Conservation (phyloP, 495 filamentous ascomycete genomes). For the Hypoxylon rickii region DNA sequence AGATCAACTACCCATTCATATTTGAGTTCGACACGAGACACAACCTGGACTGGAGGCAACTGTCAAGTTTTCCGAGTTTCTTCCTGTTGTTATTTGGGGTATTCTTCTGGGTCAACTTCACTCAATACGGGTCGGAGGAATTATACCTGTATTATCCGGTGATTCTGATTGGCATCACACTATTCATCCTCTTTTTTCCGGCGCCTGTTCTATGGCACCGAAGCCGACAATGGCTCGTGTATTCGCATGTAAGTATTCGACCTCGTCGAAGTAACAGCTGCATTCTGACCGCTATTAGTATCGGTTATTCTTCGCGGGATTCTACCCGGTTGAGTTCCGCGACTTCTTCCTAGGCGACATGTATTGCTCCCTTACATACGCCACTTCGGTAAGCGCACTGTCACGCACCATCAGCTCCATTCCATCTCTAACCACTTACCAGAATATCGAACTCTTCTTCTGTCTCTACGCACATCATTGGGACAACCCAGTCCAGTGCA, state of each 20-base stretch:
- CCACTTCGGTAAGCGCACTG: conserved; percentile 70
- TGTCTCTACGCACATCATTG: conserved; percentile 84
- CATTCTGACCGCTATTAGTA: conserved; percentile 58
- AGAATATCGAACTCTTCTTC: conserved; percentile 93
- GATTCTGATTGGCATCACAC: conserved; percentile 71
- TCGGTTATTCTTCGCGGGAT: conserved; percentile 79
- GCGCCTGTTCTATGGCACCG: conserved; percentile 72
- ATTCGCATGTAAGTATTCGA: conserved; percentile 70
- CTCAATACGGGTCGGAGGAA: conserved; percentile 60
- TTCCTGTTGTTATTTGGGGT: conserved; percentile 78
- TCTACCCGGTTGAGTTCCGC: conserved; percentile 93
- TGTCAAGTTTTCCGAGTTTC: conserved; percentile 80
- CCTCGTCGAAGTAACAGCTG: background rate
- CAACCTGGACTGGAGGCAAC: conserved; percentile 84
- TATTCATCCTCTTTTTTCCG: conserved; percentile 74
- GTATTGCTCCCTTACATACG: conserved; percentile 92
- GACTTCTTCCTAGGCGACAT: conserved; percentile 98
- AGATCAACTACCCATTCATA: conserved; percentile 94
- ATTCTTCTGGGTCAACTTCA: conserved; percentile 88
- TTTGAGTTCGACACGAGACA: conserved; percentile 92
- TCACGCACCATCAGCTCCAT: background rate
- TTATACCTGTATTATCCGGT: conserved; percentile 89
- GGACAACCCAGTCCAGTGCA: conserved; percentile 73
- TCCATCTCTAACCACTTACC: background rate
- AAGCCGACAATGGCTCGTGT: conserved; percentile 80